Evolutionary conservation across 139 green algal genomes (phyloP).

Genomic region (Asterochloris sp.): DNA sequence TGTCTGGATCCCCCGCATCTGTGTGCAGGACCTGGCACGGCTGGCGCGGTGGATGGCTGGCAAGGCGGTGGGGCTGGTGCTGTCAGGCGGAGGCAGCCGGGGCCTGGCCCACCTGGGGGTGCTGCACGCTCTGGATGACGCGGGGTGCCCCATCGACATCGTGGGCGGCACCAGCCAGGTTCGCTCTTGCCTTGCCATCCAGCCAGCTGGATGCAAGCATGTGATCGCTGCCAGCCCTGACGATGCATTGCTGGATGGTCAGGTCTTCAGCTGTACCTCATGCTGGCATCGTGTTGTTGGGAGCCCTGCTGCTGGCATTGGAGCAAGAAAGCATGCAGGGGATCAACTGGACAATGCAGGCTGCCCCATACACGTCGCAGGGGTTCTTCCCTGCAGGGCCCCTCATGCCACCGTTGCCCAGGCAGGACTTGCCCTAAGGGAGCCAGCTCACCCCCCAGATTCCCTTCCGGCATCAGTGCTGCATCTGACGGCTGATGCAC

Average conservation of each 20-base stretch:
- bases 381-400: no score
- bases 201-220: neutral
- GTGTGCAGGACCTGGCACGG: slow-evolving; percentile 45
- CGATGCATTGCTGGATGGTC: neutral
- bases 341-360: no score
- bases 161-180: slow-evolving; percentile 71
- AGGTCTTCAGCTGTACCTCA: neutral
- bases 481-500: no score
- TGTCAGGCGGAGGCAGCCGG: slow-evolving; percentile 58
- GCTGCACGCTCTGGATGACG: slow-evolving; percentile 66
- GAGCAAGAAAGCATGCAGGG: no score
- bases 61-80: slow-evolving; percentile 63
- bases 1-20: no score
- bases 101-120: slow-evolving; percentile 73
- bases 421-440: no score
- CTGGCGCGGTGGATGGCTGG: slow-evolving; percentile 62
- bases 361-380: no score
- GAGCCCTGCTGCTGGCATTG: no score
- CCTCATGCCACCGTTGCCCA: no score
- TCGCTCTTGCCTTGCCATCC: neutral
- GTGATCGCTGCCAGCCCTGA: neutral
- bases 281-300: no score
- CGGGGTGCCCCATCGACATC: slow-evolving; percentile 66
- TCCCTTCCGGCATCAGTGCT: no score
- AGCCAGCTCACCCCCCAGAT: no score